phyloP scores from a whole-genome alignment of 2,329 filamentous ascomycete species.

The Fusarium foetens region DNA sequence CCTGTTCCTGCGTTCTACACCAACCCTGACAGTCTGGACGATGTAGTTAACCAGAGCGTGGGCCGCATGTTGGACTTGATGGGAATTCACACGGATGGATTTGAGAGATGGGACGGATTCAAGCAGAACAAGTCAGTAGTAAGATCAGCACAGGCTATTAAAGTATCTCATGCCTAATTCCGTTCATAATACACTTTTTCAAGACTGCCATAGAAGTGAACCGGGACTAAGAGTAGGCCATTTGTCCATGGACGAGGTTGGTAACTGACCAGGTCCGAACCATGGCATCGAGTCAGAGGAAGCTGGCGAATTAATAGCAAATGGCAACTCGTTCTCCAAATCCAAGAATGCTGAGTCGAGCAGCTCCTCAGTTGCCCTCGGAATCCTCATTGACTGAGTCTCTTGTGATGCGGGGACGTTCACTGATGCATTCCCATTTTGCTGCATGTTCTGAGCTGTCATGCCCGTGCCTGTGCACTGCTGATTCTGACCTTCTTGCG shows the following conservation, averaged over 20 bases:
- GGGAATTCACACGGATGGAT: not conserved
- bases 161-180: not conserved
- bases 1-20: not conserved
- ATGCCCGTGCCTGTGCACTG: not conserved
- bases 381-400: not conserved
- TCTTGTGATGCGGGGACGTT: not conserved
- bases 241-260: not conserved
- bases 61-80: not conserved
- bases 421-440: not conserved
- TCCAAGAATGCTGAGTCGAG: not conserved
- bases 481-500: not conserved
- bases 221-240: not conserved
- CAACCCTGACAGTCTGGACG: not conserved
- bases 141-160: not conserved
- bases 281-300: not conserved
- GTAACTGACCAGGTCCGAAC: not conserved
- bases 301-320: not conserved
- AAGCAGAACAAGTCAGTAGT: not conserved
- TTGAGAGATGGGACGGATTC: constrained; percentile 1
- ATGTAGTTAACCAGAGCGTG: not conserved
- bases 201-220: not conserved
- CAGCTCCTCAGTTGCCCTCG: not conserved
- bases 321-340: not conserved
- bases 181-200: not conserved
- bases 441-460: not conserved